Base-by-base conservation (phyloP, 1,139 yeast species). In the Pichia sp. region DNA sequence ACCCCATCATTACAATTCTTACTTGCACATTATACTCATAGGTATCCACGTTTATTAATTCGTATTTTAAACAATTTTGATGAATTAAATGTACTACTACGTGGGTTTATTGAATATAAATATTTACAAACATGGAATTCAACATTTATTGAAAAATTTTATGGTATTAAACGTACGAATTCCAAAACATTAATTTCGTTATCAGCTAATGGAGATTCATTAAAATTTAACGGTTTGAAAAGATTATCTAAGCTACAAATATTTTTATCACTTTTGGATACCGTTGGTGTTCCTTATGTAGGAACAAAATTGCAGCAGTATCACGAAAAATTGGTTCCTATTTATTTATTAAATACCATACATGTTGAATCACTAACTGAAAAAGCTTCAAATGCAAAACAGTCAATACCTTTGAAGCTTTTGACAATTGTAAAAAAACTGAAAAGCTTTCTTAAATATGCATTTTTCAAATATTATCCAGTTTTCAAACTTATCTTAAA, bases 141-240 rank as follows among this genome's bases (percentile, higher is more conserved):
- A 0, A 81, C 95, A 2, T 89, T 93, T 61, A 88, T 96, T 0
- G 98, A 91, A 66, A 87, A 87, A 66, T 93, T 91, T 65, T 91
- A 93, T 64, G 98, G 97, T 2, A 70, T 93, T 60, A 89, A 90
- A 65, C 71, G 96, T 50, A 81, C 81, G 25, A 70, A 70, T 51
- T 70, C 68, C 41, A 71, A 29, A 7, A 44, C 45, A 14, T 41
- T 50, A n/a, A 43, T 42, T 14, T 44, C 52, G 9, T 6, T 28
- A 22, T 39, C 48, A 13, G 18, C 51, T 1, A n/a, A 33, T n/a
- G 42, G 42, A 4, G 53, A 47, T 16, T 48, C 59, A 4, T 18
- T 47, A 22, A 60, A 65, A 27, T 64, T 63, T 54, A 87, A 84
- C 54, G 71, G 72, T 46, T 70, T 83, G 53, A 73, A 87, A 53